phyloP scores from a whole-genome alignment of 306 rosid species.

The Gastrolobium villosum region DNA sequence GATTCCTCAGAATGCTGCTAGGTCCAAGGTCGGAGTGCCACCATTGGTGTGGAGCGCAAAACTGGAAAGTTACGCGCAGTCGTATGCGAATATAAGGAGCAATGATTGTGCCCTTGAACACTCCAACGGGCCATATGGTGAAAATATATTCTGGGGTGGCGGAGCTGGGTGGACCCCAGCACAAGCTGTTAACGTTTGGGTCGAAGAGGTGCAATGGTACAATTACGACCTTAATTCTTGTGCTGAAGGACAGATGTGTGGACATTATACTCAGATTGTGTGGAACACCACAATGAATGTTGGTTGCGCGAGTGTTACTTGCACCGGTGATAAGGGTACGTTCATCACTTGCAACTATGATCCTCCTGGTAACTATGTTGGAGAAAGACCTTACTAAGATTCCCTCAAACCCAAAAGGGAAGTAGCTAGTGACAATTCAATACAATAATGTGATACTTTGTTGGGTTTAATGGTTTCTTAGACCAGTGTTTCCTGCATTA shows the following conservation, averaged over 20 bases:
- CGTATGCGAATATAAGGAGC: conserved; percentile 78
- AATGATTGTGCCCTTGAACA: conserved; percentile 75
- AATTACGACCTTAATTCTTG: conserved; percentile 71
- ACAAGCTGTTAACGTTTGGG: conserved; percentile 82
- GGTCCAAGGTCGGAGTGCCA: conserved; percentile 50
- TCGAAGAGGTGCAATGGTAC: conserved; percentile 66
- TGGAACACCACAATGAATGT: conserved; percentile 66
- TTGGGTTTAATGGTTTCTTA: conserved; percentile 8
- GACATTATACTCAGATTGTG: conserved; percentile 92
- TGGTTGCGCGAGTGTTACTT: conserved; percentile 80
- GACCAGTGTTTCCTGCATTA: conserved; percentile 8
- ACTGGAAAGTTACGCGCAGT: conserved; percentile 65
- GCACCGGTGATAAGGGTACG: conserved; percentile 64
- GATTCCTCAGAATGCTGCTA: conserved; percentile 75
- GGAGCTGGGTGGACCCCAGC: conserved; percentile 80
- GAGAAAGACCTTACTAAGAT: conserved; percentile 81
- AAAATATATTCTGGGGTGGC: conserved; percentile 97
- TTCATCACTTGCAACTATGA: conserved; percentile 93
- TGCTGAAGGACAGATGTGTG: conserved; percentile 64
- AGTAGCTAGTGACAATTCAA: background rate
- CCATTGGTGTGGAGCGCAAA: conserved; percentile 70
- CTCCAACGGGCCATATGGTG: conserved; percentile 88
- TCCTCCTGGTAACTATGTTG: conserved; percentile 90
- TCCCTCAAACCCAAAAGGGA: background rate
- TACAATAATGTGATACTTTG: conserved; percentile 18